A percentile compares a stretch with the other conserved stretches of the same genome.
phyloP scores from a whole-genome alignment of 495 filamentous ascomycete species.

The Venustampulla echinocandica region DNA sequence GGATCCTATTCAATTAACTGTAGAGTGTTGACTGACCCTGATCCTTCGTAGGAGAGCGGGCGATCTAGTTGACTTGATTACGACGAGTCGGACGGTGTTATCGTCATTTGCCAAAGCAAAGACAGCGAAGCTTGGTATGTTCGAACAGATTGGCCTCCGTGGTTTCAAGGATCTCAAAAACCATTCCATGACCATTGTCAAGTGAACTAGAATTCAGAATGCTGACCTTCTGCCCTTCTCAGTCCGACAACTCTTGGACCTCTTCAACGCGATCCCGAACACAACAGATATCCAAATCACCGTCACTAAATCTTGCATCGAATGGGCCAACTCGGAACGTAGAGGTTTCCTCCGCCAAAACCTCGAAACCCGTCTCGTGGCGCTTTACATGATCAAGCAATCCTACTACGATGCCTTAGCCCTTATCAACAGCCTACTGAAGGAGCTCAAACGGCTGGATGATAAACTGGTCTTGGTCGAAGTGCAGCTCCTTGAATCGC shows the following conservation, averaged over 20 bases:
- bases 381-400: conserved; percentile 90
- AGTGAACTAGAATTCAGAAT: too few relatives aligned
- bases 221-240: conserved; percentile 14
- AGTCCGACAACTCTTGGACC: conserved; percentile 96
- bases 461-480: conserved; percentile 99
- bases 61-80: conserved; percentile 86
- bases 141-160: too few relatives aligned
- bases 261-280: conserved; percentile 88
- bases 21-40: conserved; percentile 4
- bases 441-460: conserved; percentile 93
- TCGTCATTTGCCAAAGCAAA: conserved; percentile 98
- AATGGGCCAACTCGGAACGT: conserved; percentile 92
- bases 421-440: conserved; percentile 89
- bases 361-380: conserved; percentile 90
- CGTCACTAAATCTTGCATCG: conserved; percentile 96
- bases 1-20: not conserved
- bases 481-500: conserved; percentile 92
- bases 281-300: conserved; percentile 85
- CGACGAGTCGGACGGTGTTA: conserved; percentile 78
- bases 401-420: conserved; percentile 94
- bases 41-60: conserved; percentile 59
- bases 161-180: too few relatives aligned
- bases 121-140: conserved; percentile 91
- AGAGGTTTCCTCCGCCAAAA: conserved; percentile 94
- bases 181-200: too few relatives aligned